These are phyloP conservation scores for Cordyceps militaris DNA, from an alignment of 2,329 filamentous ascomycete genomes.

Conservation along the genomic window DNA sequence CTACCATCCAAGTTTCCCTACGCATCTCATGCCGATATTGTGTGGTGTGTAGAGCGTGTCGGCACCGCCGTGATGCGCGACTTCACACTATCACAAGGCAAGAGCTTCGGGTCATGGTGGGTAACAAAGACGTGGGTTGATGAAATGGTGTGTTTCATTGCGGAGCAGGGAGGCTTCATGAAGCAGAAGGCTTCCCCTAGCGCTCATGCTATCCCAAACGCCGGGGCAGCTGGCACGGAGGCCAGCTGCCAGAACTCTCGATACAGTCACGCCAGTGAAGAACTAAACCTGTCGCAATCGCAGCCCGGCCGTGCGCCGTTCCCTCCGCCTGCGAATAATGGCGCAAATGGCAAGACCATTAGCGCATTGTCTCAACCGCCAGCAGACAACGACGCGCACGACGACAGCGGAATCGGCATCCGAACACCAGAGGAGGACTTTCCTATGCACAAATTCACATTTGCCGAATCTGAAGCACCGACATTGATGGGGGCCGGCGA, in stretches of 20 bases:
- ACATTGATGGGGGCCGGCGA: constrained; percentile 27
- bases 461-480: constrained; percentile 30
- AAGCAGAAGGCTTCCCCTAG: constrained; percentile 40
- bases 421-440: constrained; percentile 60
- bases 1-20: constrained; percentile 68
- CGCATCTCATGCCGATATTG: constrained; percentile 62
- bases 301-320: constrained; percentile 46
- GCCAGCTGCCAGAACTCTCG: constrained; percentile 29
- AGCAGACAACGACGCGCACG: constrained; percentile 44
- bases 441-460: constrained; percentile 52
- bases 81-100: constrained; percentile 68
- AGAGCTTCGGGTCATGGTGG: constrained; percentile 88
- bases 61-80: constrained; percentile 74
- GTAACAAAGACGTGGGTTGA: constrained; percentile 93
- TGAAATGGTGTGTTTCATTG: constrained; percentile 87
- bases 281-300: constrained; percentile 39
- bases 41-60: constrained; percentile 69
- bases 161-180: constrained; percentile 86
- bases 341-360: constrained; percentile 14
- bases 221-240: constrained; percentile 30
- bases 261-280: constrained; percentile 40
- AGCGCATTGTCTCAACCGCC: constrained; percentile 17
- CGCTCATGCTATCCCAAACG: constrained; percentile 24
- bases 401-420: constrained; percentile 71
- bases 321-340: constrained; percentile 35